Conservation (phyloP, 2,329 filamentous ascomycete genomes). For the Pseudodiploospora longispora region DNA sequence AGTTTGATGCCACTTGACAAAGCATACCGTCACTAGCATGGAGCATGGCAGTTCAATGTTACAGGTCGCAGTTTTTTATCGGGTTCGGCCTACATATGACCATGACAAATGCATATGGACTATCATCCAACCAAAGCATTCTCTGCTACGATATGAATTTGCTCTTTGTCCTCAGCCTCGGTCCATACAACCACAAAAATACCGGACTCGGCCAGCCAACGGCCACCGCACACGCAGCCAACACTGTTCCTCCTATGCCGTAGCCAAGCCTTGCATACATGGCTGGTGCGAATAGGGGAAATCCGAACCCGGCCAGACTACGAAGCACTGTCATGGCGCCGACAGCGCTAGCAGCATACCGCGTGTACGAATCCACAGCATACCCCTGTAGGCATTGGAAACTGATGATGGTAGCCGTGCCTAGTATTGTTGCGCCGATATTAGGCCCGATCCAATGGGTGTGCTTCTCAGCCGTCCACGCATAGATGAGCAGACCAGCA, state of each 20-base stretch:
- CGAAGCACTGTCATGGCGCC: slow-evolving; percentile 36
- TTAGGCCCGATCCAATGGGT: slow-evolving; percentile 39
- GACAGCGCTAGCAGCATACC: slow-evolving; percentile 37
- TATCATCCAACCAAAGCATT: too few relatives aligned
- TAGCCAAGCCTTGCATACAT: slow-evolving; percentile 37
- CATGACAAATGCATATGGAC: too few relatives aligned
- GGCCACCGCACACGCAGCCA: slow-evolving; percentile 34
- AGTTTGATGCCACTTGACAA: slow-evolving; percentile 9
- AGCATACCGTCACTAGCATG: too few relatives aligned
- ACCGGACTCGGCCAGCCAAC: slow-evolving; percentile 34
- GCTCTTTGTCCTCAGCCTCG: slow-evolving; percentile 25
- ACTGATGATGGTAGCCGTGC: slow-evolving; percentile 29
- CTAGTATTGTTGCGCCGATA: slow-evolving; percentile 32
- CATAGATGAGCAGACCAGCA: slow-evolving; percentile 36
- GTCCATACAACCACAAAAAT: slow-evolving; percentile 37
- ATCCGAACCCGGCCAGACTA: slow-evolving; percentile 41
- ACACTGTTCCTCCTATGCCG: slow-evolving; percentile 33
- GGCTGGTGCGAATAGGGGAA: slow-evolving; percentile 41
- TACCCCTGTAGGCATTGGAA: slow-evolving; percentile 40
- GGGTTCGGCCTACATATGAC: too few relatives aligned
- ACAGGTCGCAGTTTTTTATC: too few relatives aligned
- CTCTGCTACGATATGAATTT: slow-evolving; percentile 11
- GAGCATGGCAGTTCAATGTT: too few relatives aligned
- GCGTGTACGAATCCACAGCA: slow-evolving; percentile 38
- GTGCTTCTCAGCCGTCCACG: slow-evolving; percentile 34